Evolutionary conservation across 108 stramenopile species (phyloP).

Genomic region (Schizochytrium sp.): DNA sequence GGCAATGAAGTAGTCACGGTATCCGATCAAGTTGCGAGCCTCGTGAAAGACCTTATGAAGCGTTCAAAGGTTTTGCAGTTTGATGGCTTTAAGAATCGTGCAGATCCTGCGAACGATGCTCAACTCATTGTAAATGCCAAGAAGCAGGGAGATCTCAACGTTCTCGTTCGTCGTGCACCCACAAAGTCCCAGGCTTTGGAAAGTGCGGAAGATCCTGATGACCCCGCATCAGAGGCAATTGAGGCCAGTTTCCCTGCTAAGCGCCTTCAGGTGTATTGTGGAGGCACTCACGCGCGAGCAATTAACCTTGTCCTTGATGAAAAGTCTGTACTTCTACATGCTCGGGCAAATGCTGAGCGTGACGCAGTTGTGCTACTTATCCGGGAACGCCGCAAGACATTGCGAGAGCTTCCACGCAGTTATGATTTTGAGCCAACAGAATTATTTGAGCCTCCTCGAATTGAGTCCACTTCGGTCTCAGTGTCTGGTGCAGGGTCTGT

Average conservation of each 20-base stretch:
- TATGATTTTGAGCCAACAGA: constrained; percentile 1
- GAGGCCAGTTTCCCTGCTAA: not conserved
- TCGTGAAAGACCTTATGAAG: not conserved
- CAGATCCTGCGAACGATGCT: constrained; percentile 13
- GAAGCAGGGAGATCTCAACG: not conserved
- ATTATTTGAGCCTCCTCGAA: not conserved
- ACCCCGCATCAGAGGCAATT: not conserved
- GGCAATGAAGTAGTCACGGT: not conserved
- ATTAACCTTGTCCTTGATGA: constrained; percentile 15
- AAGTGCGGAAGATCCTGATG: constrained; percentile 16
- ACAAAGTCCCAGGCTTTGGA: not conserved
- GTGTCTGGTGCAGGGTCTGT: not conserved
- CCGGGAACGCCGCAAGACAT: not conserved
- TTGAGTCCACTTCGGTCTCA: constrained; percentile 20
- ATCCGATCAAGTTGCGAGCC: not conserved
- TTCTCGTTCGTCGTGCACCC: not conserved
- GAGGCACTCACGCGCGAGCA: not conserved
- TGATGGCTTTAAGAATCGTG: constrained; percentile 5
- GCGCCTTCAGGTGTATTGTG: not conserved
- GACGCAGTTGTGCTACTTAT: not conserved
- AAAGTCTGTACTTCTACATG: not conserved
- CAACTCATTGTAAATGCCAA: not conserved
- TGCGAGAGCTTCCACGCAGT: not conserved
- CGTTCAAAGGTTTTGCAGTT: constrained; percentile 30
- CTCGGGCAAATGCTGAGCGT: constrained; percentile 37